Evolutionary conservation across 2,329 filamentous ascomycete genomes (phyloP).

Genomic region (Pseudopithomyces chartarum): DNA sequence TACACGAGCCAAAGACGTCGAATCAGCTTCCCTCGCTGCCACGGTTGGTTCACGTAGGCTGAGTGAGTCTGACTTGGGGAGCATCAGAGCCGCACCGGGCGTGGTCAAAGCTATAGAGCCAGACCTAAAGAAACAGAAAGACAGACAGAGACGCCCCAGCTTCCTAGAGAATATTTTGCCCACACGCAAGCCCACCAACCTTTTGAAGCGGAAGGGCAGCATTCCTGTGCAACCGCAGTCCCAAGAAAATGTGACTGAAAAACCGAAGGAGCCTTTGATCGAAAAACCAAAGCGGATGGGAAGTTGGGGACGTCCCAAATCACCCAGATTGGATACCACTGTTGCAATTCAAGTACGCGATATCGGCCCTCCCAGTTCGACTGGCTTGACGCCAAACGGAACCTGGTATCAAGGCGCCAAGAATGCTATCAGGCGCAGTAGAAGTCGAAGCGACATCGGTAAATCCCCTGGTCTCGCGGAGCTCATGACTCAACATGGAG

Average conservation of each 20-base stretch:
- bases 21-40: slow-evolving; percentile 63
- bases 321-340: slow-evolving; percentile 47
- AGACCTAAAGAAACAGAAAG: slow-evolving; percentile 45
- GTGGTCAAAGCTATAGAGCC: slow-evolving; percentile 66
- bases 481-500: slow-evolving; percentile 62
- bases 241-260: slow-evolving; percentile 28
- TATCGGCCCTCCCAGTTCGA: slow-evolving; percentile 57
- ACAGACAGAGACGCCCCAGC: slow-evolving; percentile 56
- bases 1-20: slow-evolving; percentile 56
- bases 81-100: slow-evolving; percentile 61
- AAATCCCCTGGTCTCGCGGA: slow-evolving; percentile 55
- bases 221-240: slow-evolving; percentile 36
- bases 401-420: slow-evolving; percentile 46
- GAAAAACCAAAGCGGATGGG: slow-evolving; percentile 47
- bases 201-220: slow-evolving; percentile 55
- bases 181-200: slow-evolving; percentile 49
- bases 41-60: slow-evolving; percentile 73
- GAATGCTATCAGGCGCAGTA: slow-evolving; percentile 54
- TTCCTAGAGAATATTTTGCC: slow-evolving; percentile 55
- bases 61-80: slow-evolving; percentile 67
- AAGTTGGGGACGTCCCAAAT: slow-evolving; percentile 49
- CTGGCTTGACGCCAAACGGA: slow-evolving; percentile 39
- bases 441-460: slow-evolving; percentile 64
- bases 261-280: slow-evolving; percentile 35
- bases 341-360: slow-evolving; percentile 55